phyloP scores from a whole-genome alignment of 2,329 filamentous ascomycete species.

The Fusarium camptoceras region DNA sequence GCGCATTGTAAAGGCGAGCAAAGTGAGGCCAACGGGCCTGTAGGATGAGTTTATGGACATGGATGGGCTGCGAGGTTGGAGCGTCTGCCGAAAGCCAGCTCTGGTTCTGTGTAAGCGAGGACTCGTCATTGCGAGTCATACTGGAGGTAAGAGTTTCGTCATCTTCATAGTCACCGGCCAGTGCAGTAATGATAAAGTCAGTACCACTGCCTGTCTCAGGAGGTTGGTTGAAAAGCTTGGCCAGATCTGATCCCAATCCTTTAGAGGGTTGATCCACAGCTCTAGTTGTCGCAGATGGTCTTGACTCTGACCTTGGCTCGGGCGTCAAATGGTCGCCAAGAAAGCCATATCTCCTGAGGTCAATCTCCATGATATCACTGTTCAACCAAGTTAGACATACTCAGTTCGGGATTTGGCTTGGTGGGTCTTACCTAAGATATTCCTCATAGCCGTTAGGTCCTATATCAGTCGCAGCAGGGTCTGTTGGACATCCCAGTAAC shows the following conservation, averaged over 20 bases:
- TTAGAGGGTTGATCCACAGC: conserved; percentile 67
- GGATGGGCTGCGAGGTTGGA: conserved; percentile 82
- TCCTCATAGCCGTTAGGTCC: conserved; percentile 83
- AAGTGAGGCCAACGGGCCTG: conserved; percentile 98
- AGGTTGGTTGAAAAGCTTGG: conserved; percentile 85
- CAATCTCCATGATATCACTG: conserved; percentile 91
- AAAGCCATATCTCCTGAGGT: conserved; percentile 90
- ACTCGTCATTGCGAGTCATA: conserved; percentile 59
- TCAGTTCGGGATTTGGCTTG: not conserved
- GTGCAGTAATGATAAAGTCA: conserved; percentile 91
- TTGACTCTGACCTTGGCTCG: conserved; percentile 63
- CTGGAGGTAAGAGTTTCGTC: conserved; percentile 70
- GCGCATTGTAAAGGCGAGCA: conserved; percentile 86
- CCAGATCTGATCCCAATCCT: conserved; percentile 85
- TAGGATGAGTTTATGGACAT: conserved; percentile 94
- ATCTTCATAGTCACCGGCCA: conserved; percentile 80
- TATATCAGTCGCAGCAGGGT: conserved; percentile 72
- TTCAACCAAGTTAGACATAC: conserved; percentile 32
- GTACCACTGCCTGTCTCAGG: conserved; percentile 87
- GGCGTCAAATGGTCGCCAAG: conserved; percentile 79
- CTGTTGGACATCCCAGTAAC: conserved; percentile 91
- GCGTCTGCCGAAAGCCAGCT: conserved; percentile 71
- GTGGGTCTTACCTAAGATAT: conserved; percentile 72
- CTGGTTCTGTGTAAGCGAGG: conserved; percentile 53
- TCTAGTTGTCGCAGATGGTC: conserved; percentile 61